Base-by-base conservation (phyloP, 2,329 filamentous ascomycete species). In the Colletotrichum spaethianum region DNA sequence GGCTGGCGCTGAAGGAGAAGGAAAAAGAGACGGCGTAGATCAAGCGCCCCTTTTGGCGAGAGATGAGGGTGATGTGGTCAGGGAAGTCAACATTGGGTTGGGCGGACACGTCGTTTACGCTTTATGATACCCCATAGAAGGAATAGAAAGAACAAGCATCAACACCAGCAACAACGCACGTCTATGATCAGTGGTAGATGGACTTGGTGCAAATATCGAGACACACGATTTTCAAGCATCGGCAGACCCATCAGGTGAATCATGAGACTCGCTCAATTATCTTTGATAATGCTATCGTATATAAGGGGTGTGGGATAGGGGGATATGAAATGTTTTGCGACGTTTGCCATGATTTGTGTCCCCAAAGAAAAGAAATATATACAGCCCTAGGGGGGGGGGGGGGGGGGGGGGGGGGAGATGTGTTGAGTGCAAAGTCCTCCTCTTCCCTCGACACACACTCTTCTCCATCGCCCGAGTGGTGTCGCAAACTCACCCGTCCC, bases 1-100 rank as follows among this genome's bases (percentile, higher is more conserved):
- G 83, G 78, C 76, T 88, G 6, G 85, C 85, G n/a, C 77, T 83
- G 28, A 81, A 85, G 75, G 81, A 83, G 46, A 82, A 81, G 48
- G 77, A 83, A 31, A 81, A 85, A 74, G 81, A 82, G 31, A 82
- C 80, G 33, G 76, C 62, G 1, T 72, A 77, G 56, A 76, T 60
- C 63, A 67, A 55, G 70, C 16, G 12, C 33, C 7, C 16, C 40
- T 44, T 16, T 14, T 42, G 36, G 48, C 9, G 23, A 55, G 6
- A 36, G 23, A 16, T 46, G 63, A 67, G 16, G 55, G 50, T 33
- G 23, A 26, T 53, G 8, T 46, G 33, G 28, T 50, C 28, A 31
- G 59, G 12, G 40, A 23, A 60, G 40, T 31, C 42, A 53, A 61
- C 11, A 48, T n/a, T 42, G 55, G 31, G 56, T 48, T 55, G 66